phyloP scores from a whole-genome alignment of 495 filamentous ascomycete species.

The Aspergillus wentii region DNA sequence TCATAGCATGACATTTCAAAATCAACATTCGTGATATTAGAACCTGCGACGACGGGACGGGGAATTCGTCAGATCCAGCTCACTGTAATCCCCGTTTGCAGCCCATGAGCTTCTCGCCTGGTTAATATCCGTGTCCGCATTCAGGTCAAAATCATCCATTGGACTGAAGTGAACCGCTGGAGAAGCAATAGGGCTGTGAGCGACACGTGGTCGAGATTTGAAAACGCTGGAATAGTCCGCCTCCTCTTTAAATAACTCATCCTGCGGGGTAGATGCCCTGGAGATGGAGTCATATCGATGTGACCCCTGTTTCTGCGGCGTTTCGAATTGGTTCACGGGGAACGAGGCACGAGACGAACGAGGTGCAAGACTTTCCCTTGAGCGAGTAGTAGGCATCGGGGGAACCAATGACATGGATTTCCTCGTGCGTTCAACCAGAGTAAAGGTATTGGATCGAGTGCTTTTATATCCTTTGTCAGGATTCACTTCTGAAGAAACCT shows the following conservation, averaged over 20 bases:
- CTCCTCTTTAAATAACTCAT: slow-evolving; percentile 59
- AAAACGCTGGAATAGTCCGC: slow-evolving; percentile 83
- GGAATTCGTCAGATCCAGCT: too few species aligned
- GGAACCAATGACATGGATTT: slow-evolving; percentile 67
- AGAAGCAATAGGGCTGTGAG: slow-evolving; percentile 64
- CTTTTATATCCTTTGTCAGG: slow-evolving; percentile 15
- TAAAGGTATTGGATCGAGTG: slow-evolving; percentile 18
- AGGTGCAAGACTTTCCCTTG: slow-evolving; percentile 20
- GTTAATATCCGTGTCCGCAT: slow-evolving; percentile 4
- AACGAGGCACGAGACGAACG: slow-evolving; percentile 46
- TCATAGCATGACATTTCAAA: too few species aligned
- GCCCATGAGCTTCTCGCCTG: slow-evolving; percentile 11
- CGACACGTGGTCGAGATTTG: slow-evolving; percentile 75
- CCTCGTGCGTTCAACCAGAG: slow-evolving; percentile 70
- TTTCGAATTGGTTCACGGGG: slow-evolving; percentile 59
- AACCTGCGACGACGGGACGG: too few species aligned
- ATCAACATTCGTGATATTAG: too few species aligned
- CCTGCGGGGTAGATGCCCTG: slow-evolving; percentile 47
- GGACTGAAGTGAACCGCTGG: slow-evolving; percentile 45
- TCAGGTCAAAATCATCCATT: slow-evolving; percentile 28
- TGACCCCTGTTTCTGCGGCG: slow-evolving; percentile 42
- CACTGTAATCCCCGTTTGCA: too few species aligned
- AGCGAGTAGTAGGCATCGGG: slow-evolving; percentile 17
- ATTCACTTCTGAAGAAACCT: slow-evolving; percentile 19
- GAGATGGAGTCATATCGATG: too few species aligned